A percentile compares a stretch with the other conserved stretches of the same genome.
phyloP scores from a whole-genome alignment of 2,329 filamentous ascomycete species.

The Epichloe elymi region DNA sequence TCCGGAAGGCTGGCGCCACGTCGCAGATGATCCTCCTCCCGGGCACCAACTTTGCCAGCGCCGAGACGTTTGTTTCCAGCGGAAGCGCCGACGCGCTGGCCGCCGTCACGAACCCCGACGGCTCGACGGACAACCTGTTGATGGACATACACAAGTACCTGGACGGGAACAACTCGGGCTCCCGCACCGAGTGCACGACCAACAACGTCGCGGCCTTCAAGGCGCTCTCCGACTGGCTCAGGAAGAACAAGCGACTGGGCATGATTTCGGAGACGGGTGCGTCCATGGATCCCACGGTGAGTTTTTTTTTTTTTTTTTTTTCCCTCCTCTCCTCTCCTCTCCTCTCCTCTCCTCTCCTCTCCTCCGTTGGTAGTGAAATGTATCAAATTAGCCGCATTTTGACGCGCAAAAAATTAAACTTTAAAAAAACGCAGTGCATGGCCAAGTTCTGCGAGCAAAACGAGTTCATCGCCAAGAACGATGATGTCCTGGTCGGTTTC shows the following conservation, averaged over 20 bases:
- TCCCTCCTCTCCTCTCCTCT: neutral
- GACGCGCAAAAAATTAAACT: neutral
- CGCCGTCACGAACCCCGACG: conserved; percentile 45
- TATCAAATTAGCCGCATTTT: neutral
- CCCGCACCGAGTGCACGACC: conserved; percentile 35
- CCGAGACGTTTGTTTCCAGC: conserved; percentile 32
- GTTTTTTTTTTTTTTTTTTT: conserved; percentile 3
- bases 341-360: neutral
- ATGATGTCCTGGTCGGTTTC: conserved; percentile 33
- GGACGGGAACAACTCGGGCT: conserved; percentile 43
- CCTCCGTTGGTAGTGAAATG: neutral
- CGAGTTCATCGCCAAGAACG: conserved; percentile 30
- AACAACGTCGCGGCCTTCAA: conserved; percentile 38
- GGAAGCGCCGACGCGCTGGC: conserved; percentile 38
- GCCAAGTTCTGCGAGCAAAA: conserved; percentile 33
- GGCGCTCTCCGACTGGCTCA: conserved; percentile 32
- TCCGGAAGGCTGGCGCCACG: conserved; percentile 51
- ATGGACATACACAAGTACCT: conserved; percentile 50
- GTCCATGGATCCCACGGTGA: conserved; percentile 26
- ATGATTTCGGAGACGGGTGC: conserved; percentile 41
- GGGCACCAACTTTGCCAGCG: conserved; percentile 45
- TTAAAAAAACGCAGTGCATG: conserved; percentile 21
- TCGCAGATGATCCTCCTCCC: conserved; percentile 47
- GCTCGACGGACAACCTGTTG: conserved; percentile 39
- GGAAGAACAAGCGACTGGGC: conserved; percentile 32